Conservation (phyloP, 768 basidiomycete species). For the Boletus reticuloceps region DNA sequence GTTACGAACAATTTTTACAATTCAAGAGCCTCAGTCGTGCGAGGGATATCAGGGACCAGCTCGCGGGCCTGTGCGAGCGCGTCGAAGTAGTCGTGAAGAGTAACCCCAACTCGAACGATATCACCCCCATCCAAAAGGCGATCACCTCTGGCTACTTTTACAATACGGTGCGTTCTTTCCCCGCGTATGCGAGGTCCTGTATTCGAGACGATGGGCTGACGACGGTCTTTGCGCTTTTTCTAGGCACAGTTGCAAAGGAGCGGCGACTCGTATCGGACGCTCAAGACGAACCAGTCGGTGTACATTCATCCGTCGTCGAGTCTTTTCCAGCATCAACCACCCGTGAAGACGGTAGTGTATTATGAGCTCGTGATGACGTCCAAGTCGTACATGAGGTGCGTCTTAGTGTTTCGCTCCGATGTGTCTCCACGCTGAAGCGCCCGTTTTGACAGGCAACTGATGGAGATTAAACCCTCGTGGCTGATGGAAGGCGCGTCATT, state of each 20-base stretch:
- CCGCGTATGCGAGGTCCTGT: not conserved
- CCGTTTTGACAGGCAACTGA: slow-evolving; percentile 64
- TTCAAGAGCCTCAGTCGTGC: slow-evolving; percentile 94
- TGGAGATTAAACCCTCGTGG: slow-evolving; percentile 98
- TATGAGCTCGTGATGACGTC: slow-evolving; percentile 98
- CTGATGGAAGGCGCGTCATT: slow-evolving; percentile 72
- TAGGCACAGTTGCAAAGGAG: slow-evolving; percentile 92
- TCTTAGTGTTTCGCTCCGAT: not conserved
- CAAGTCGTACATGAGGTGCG: slow-evolving; percentile 90
- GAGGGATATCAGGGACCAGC: slow-evolving; percentile 93
- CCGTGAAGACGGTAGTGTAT: slow-evolving; percentile 85
- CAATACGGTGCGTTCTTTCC: slow-evolving; percentile 63
- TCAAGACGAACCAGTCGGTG: slow-evolving; percentile 95
- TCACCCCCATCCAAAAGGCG: slow-evolving; percentile 92
- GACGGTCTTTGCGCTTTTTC: not conserved
- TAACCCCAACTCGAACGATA: slow-evolving; percentile 91
- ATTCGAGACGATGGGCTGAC: not conserved
- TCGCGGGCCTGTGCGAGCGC: slow-evolving; percentile 93
- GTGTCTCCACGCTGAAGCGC: not conserved
- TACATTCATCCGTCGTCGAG: slow-evolving; percentile 96
- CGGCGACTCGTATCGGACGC: slow-evolving; percentile 94
- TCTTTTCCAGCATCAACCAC: slow-evolving; percentile 94
- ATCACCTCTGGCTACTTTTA: slow-evolving; percentile 95
- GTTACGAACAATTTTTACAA: slow-evolving; percentile 93
- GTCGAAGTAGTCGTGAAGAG: slow-evolving; percentile 88